These are phyloP conservation scores for Oryza australiensis DNA, from an alignment of 176 grass and related monocot genomes.

Conservation along the genomic window DNA sequence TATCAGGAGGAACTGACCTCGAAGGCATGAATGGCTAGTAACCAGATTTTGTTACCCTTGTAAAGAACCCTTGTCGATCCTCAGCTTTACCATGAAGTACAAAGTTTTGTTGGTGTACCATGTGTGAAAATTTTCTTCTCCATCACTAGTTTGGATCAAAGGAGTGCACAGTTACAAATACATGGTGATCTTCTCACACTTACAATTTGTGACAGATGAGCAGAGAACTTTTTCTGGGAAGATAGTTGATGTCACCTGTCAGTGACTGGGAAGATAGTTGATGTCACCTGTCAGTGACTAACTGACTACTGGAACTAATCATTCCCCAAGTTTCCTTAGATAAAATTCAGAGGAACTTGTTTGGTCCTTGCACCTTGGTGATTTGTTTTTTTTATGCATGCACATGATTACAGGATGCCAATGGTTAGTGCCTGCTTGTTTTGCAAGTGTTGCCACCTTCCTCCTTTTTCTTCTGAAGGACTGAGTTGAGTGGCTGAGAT, in stretches of 20 bases:
- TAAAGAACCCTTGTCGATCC: conserved; percentile 31
- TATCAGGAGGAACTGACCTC: conserved; percentile 39
- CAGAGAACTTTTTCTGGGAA: neutral
- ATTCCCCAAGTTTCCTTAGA: conserved; percentile 17
- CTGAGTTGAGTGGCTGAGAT: neutral
- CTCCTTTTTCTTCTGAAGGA: conserved; percentile 15
- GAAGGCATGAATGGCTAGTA: conserved; percentile 38
- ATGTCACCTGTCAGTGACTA: neutral
- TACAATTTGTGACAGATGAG: neutral
- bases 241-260: neutral
- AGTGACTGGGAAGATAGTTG: neutral
- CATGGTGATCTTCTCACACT: neutral
- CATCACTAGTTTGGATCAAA: neutral
- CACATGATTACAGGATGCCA: conserved; percentile 33
- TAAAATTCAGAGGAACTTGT: conserved; percentile 19
- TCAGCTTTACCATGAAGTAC: conserved; percentile 27
- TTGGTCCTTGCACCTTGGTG: neutral
- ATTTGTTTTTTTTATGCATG: conserved; percentile 29
- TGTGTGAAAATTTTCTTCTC: neutral
- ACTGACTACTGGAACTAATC: conserved; percentile 8
- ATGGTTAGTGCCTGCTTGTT: conserved; percentile 43
- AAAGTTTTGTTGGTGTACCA: conserved; percentile 23
- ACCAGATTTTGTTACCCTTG: conserved; percentile 16
- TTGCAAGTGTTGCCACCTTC: conserved; percentile 42
- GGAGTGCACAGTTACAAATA: neutral